These are phyloP conservation scores for Solanum tarijense DNA, from an alignment of 257 asterid species.

Conservation along the genomic window DNA sequence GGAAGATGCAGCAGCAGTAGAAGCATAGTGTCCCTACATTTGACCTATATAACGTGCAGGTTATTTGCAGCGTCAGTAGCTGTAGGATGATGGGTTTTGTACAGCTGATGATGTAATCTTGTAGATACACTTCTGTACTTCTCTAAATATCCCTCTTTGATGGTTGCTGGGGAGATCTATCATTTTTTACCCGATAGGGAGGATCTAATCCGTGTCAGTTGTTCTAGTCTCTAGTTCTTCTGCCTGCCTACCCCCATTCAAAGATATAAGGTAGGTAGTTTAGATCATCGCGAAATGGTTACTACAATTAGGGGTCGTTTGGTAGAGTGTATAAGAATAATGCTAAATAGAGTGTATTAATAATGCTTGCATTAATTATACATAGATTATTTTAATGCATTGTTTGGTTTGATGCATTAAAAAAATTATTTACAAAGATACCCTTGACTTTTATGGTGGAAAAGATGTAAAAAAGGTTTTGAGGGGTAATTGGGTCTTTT, in stretches of 20 bases:
- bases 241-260: background rate
- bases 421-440: too few relatives aligned
- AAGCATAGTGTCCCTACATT: constrained; percentile 6
- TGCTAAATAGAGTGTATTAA: too few relatives aligned
- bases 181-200: background rate
- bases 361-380: too few relatives aligned
- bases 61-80: background rate
- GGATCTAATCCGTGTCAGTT: background rate
- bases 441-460: too few relatives aligned
- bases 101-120: background rate
- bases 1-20: constrained; percentile 35
- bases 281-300: background rate
- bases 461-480: too few relatives aligned
- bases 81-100: background rate
- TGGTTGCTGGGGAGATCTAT: background rate
- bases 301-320: too few relatives aligned
- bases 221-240: background rate
- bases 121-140: background rate
- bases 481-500: too few relatives aligned
- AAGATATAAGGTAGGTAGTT: background rate
- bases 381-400: too few relatives aligned
- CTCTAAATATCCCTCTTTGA: background rate
- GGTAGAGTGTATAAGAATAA: too few relatives aligned
- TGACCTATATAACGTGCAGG: background rate
- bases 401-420: too few relatives aligned